Conservation (phyloP, 768 basidiomycete species). For the Tulasnella sp. region DNA sequence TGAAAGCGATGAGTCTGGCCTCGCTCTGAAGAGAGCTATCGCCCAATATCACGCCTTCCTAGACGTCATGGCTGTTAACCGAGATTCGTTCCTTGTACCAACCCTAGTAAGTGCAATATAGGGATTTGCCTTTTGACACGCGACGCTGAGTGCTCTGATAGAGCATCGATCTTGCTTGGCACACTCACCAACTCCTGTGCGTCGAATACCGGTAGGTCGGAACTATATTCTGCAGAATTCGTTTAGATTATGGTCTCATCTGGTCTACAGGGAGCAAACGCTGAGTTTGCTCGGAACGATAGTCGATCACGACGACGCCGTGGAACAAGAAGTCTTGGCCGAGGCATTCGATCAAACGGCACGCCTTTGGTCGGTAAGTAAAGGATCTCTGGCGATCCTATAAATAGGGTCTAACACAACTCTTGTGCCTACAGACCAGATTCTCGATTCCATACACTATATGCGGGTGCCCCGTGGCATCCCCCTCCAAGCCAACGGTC, state of each 20-base stretch:
- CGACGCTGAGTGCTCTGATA: neutral
- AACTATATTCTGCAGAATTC: neutral
- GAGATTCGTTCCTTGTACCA: slow-evolving; percentile 34
- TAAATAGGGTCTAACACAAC: neutral
- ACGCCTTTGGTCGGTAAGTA: slow-evolving; percentile 52
- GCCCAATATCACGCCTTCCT: slow-evolving; percentile 37
- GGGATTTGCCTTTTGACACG: neutral
- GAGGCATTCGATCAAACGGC: slow-evolving; percentile 57
- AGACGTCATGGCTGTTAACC: slow-evolving; percentile 33
- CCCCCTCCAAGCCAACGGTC: neutral
- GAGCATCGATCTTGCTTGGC: slow-evolving; percentile 37
- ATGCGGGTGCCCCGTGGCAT: slow-evolving; percentile 58
- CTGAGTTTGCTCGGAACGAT: slow-evolving; percentile 4
- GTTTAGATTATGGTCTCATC: too few relatives aligned
- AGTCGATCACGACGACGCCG: slow-evolving; percentile 53
- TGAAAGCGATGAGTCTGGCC: neutral
- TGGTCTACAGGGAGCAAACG: neutral
- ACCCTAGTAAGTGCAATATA: slow-evolving; percentile 30
- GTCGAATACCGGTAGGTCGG: slow-evolving; percentile 25
- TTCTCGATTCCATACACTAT: slow-evolving; percentile 58
- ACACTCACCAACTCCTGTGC: slow-evolving; percentile 36
- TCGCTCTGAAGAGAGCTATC: slow-evolving; percentile 28
- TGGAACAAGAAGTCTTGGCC: slow-evolving; percentile 53
- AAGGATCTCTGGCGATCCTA: neutral
- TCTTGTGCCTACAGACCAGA: slow-evolving; percentile 44